phyloP scores from a whole-genome alignment of 2,329 filamentous ascomycete genomes.

The Trichoderma sp. region DNA sequence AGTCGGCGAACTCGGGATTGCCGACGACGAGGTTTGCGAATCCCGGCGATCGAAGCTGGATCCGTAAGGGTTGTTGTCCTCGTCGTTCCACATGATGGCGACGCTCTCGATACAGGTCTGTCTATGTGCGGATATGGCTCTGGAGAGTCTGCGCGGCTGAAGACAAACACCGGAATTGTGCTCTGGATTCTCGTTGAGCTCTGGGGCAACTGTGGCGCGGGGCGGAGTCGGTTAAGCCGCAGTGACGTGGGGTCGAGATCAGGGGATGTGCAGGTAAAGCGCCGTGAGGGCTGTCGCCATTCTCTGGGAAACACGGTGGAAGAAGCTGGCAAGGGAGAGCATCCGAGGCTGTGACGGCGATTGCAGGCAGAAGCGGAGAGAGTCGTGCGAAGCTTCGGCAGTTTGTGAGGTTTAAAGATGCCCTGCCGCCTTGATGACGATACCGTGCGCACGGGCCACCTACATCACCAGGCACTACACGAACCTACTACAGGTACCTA shows the following conservation, averaged over 20 bases:
- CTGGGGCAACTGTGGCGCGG: constrained; percentile 18
- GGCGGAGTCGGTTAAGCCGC: constrained; percentile 19
- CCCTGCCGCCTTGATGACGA: constrained; percentile 22
- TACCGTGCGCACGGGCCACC: constrained; percentile 22
- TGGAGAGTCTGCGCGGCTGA: neutral
- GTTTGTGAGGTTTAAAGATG: neutral
- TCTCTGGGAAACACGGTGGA: constrained; percentile 10
- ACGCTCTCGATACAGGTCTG: neutral
- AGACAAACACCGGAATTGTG: constrained; percentile 17
- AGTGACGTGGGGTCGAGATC: constrained; percentile 18
- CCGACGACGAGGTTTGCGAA: constrained; percentile 66
- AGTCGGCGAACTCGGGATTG: constrained; percentile 61
- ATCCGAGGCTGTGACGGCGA: neutral
- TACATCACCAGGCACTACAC: neutral
- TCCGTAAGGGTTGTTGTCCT: constrained; percentile 95
- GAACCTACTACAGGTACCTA: neutral
- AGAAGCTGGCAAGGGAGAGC: neutral
- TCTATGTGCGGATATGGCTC: neutral
- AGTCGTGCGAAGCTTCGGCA: constrained; percentile 14
- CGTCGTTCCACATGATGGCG: constrained; percentile 88
- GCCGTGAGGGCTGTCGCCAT: constrained; percentile 26
- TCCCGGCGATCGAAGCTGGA: constrained; percentile 85
- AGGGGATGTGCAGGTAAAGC: constrained; percentile 18
- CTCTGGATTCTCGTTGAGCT: constrained; percentile 23
- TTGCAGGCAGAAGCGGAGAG: constrained; percentile 8